Conservation (phyloP, 2,329 filamentous ascomycete genomes). For the Xylariaceae sp. region DNA sequence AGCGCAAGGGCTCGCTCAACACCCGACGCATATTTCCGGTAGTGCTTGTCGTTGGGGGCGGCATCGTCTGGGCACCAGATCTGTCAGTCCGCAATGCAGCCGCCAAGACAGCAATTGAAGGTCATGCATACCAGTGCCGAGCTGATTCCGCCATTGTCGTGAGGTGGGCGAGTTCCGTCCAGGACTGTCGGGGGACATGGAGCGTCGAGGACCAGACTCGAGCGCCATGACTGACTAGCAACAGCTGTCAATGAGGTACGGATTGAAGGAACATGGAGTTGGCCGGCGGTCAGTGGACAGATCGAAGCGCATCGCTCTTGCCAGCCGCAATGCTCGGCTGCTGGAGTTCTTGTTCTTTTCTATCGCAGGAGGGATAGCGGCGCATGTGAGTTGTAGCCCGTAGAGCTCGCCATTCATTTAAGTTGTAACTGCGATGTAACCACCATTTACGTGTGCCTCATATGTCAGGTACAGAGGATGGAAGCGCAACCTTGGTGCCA, state of each 20-base stretch:
- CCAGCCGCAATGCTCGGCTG: conserved; percentile 20
- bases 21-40: conserved; percentile 82
- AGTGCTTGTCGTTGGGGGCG: conserved; percentile 60
- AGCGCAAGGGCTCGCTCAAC: conserved; percentile 83
- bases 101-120: neutral
- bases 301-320: conserved; percentile 30
- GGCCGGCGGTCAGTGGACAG: conserved; percentile 17
- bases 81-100: conserved; percentile 17
- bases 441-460: no score
- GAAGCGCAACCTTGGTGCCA: no score
- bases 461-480: no score
- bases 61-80: conserved; percentile 45
- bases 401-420: no score
- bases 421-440: no score
- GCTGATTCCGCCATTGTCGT: conserved; percentile 72
- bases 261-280: conserved; percentile 28
- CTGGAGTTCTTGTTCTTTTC: conserved; percentile 3
- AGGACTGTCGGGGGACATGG: conserved; percentile 75
- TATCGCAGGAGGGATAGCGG: conserved; percentile 21
- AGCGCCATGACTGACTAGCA: conserved; percentile 52
- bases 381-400: conserved; percentile 9
- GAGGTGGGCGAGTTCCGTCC: conserved; percentile 72
- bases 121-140: conserved; percentile 64
- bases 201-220: conserved; percentile 56
- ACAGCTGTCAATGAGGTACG: conserved; percentile 28